Evolutionary conservation across 1,284 basidiomycete species (phyloP).

Genomic region (Trichosporon sp.): DNA sequence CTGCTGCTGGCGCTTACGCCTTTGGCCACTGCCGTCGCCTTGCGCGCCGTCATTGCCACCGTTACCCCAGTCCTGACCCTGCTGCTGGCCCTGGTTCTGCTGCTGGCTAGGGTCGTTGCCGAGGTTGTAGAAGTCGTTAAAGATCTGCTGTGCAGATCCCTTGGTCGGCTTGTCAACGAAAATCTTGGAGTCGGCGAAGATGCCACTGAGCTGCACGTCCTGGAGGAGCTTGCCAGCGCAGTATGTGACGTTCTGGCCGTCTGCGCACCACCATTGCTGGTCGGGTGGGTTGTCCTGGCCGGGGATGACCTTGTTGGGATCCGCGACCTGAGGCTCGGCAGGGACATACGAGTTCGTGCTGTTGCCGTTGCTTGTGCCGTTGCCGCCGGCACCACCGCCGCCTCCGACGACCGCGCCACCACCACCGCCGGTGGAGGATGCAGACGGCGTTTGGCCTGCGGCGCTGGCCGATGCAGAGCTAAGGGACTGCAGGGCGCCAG

Average conservation of each 20-base stretch:
- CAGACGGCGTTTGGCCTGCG: neutral
- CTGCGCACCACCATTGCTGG: constrained; percentile 60
- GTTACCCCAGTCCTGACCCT: neutral
- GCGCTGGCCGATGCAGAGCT: constrained; percentile 1
- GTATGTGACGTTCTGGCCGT: constrained; percentile 67
- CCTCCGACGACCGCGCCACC: neutral
- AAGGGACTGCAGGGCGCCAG: neutral
- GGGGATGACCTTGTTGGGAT: constrained; percentile 60
- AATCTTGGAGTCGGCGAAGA: constrained; percentile 77
- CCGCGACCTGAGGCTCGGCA: neutral
- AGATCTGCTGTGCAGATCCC: constrained; percentile 66
- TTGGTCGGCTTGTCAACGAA: constrained; percentile 85
- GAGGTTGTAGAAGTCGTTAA: constrained; percentile 69
- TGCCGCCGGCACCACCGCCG: neutral
- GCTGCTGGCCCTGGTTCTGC: constrained; percentile 3
- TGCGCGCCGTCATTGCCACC: neutral
- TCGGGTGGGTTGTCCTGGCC: constrained; percentile 72
- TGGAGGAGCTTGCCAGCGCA: constrained; percentile 79
- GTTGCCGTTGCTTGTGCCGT: neutral
- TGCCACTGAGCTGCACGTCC: constrained; percentile 75
- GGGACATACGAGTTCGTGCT: neutral
- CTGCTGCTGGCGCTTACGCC: constrained; percentile 1
- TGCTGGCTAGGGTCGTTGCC: constrained; percentile 46
- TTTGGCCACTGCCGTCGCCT: neutral
- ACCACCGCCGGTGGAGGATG: neutral